Evolutionary conservation across 2,329 filamentous ascomycete species (phyloP).

Genomic region (Monilinia polystroma): DNA sequence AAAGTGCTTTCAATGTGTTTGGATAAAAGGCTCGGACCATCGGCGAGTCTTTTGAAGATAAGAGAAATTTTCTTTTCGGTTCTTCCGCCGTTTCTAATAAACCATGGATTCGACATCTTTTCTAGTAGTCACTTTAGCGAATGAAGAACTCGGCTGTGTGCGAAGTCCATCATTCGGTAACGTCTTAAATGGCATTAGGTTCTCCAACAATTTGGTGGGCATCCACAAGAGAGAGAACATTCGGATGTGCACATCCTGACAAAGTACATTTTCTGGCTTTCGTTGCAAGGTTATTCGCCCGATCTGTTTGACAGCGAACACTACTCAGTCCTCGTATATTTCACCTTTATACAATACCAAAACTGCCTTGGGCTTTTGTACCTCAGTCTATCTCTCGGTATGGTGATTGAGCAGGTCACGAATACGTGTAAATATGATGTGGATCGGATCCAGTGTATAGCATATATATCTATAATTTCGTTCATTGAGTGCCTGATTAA

Average conservation of each 20-base stretch:
- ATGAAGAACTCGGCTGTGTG: not conserved
- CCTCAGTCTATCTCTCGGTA: not conserved
- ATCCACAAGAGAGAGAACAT: not conserved
- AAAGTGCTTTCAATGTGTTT: too few relatives aligned
- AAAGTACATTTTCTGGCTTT: not conserved
- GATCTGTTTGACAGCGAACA: not conserved
- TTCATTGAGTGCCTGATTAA: too few relatives aligned
- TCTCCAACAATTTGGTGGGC: not conserved
- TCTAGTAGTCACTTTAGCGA: not conserved
- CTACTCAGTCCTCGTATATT: not conserved
- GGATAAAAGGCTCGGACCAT: too few relatives aligned
- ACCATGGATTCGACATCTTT: not conserved
- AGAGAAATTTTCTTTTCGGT: too few relatives aligned
- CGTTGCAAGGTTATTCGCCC: not conserved
- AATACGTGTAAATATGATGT: too few relatives aligned
- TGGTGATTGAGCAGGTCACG: too few relatives aligned
- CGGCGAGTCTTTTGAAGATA: too few relatives aligned
- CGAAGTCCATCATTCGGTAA: not conserved
- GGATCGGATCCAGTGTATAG: too few relatives aligned
- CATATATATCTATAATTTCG: too few relatives aligned
- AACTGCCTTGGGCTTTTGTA: not conserved
- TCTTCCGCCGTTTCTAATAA: too few relatives aligned
- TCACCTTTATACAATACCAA: not conserved
- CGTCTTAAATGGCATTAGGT: not conserved
- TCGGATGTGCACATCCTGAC: not conserved